Conservation (phyloP, 495 filamentous ascomycete species). For the Cenococcum geophilum region DNA sequence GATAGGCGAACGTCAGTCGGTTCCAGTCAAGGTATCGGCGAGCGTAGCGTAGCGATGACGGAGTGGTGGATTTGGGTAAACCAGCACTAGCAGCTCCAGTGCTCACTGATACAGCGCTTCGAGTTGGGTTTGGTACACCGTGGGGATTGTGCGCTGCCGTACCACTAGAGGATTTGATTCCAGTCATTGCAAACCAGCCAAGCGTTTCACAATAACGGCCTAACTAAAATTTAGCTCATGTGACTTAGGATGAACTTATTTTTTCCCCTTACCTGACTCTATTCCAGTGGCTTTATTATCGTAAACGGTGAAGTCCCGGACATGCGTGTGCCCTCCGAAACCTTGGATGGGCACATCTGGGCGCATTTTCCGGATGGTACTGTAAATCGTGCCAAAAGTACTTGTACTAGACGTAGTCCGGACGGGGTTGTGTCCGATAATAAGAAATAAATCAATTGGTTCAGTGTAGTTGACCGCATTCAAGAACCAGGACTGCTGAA, state of each 20-base stretch:
- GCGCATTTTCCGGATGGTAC: conserved; percentile 33
- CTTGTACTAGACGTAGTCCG: conserved; percentile 22
- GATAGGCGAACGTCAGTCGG: conserved; percentile 40
- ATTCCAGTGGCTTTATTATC: conserved; percentile 37
- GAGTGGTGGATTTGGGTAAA: conserved; percentile 22
- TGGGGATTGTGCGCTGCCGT: conserved; percentile 35
- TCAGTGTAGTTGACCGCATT: conserved; percentile 35
- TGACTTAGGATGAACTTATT: neutral
- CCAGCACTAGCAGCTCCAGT: conserved; percentile 22
- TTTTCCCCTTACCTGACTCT: conserved; percentile 31
- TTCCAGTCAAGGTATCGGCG: conserved; percentile 40
- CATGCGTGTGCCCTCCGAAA: conserved; percentile 43
- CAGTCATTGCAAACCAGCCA: conserved; percentile 42
- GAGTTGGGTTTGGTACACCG: conserved; percentile 45
- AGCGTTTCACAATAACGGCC: conserved; percentile 44
- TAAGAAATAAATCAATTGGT: conserved; percentile 40
- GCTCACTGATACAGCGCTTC: conserved; percentile 34
- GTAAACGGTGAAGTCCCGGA: conserved; percentile 40
- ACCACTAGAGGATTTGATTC: conserved; percentile 34
- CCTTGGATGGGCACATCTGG: conserved; percentile 39
- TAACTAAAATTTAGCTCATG: conserved; percentile 2
- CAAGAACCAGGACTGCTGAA: conserved; percentile 39
- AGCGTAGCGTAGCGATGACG: conserved; percentile 28
- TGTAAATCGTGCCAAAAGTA: conserved; percentile 35
- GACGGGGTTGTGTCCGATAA: conserved; percentile 41